phyloP scores from a whole-genome alignment of 164 flowering plant genomes.

The Macadamia integrifolia region DNA sequence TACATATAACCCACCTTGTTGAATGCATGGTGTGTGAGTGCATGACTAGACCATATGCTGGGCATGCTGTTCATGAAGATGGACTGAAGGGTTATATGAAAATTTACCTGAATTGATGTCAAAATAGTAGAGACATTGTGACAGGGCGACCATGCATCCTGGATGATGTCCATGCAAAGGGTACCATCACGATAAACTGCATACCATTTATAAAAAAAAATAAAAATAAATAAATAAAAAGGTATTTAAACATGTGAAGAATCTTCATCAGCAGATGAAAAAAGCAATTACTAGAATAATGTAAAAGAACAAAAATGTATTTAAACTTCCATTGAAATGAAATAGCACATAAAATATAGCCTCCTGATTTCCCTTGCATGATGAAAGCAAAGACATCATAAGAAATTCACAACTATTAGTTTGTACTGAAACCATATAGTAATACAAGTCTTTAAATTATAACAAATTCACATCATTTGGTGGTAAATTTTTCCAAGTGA shows the following conservation, averaged over 20 bases:
- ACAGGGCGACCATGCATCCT: conserved; percentile 68
- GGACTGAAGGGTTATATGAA: neutral
- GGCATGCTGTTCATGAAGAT: no score
- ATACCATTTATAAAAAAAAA: neutral
- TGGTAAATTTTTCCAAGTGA: no score
- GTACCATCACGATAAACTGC: conserved; percentile 51
- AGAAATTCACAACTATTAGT: no score
- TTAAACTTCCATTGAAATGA: neutral
- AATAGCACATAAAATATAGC: no score
- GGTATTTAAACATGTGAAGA: neutral
- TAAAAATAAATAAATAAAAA: neutral
- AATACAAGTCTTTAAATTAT: no score
- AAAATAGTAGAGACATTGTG: conserved; percentile 45
- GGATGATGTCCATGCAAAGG: conserved; percentile 53
- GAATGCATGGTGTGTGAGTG: neutral
- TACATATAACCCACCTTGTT: neutral
- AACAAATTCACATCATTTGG: no score
- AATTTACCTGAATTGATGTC: conserved; percentile 41
- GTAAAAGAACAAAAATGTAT: neutral
- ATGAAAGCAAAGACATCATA: no score
- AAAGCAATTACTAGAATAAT: neutral
- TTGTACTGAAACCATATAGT: no score
- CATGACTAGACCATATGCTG: no score
- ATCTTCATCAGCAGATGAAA: neutral
- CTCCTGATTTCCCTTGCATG: no score